These are phyloP conservation scores for Penicillium expansum DNA, from an alignment of 2,329 filamentous ascomycete species.

Conservation along the genomic window DNA sequence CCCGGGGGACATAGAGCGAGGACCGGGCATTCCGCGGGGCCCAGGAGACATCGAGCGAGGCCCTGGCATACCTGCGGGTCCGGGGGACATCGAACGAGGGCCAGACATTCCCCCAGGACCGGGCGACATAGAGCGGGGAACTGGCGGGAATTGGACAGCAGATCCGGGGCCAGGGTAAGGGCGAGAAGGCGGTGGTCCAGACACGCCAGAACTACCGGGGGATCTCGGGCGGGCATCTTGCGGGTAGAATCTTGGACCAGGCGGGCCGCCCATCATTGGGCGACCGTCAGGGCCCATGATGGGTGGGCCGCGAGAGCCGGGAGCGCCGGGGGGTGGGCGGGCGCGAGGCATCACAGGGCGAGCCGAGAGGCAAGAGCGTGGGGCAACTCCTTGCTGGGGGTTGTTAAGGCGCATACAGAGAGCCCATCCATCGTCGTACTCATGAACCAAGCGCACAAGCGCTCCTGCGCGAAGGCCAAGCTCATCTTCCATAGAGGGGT, in stretches of 20 bases:
- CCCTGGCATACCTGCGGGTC: conserved; percentile 33
- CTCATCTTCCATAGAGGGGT: conserved; percentile 88
- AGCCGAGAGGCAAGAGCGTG: conserved; percentile 88
- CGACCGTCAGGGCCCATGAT: conserved; percentile 37
- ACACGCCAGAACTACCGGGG: conserved; percentile 37
- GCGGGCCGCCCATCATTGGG: conserved; percentile 26
- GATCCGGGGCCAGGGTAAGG: conserved; percentile 27
- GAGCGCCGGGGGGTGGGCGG: conserved; percentile 37
- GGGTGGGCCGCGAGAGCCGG: conserved; percentile 35
- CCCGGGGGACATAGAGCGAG: conserved; percentile 32
- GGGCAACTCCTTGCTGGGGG: conserved; percentile 87
- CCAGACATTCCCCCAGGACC: conserved; percentile 29
- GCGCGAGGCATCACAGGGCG: conserved; percentile 84
- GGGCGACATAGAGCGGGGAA: conserved; percentile 37
- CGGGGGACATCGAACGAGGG: conserved; percentile 33
- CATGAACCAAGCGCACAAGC: conserved; percentile 83
- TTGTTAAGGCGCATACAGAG: conserved; percentile 89
- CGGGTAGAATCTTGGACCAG: conserved; percentile 35
- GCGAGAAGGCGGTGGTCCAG: conserved; percentile 27
- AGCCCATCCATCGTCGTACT: conserved; percentile 98
- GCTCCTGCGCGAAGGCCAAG: conserved; percentile 77
- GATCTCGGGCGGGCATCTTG: conserved; percentile 45
- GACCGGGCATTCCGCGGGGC: conserved; percentile 25
- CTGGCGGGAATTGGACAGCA: conserved; percentile 37
- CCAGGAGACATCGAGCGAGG: conserved; percentile 37